phyloP scores from a whole-genome alignment of 805 yeast genomes.

The Wickerhamiella vanderwaltii region DNA sequence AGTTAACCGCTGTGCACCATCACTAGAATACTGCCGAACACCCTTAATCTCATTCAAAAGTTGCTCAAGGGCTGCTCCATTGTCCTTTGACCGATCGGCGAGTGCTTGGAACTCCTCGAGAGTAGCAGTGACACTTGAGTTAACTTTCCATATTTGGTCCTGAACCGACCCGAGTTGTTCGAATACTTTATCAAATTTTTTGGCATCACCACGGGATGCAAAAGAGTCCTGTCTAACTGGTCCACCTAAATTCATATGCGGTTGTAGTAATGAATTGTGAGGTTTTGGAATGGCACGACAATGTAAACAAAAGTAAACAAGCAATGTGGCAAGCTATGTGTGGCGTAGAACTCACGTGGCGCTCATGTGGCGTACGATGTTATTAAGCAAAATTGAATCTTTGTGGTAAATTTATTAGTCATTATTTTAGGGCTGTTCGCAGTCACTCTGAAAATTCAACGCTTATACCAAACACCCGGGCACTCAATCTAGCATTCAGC shows the following conservation, averaged over 20 bases:
- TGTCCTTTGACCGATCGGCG: constrained; percentile 28
- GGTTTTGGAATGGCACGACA: too few relatives aligned
- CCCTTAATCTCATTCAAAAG: constrained; percentile 22
- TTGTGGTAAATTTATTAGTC: constrained; percentile 19
- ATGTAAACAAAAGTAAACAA: constrained; percentile 11
- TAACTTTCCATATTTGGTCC: constrained; percentile 25
- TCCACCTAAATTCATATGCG: constrained; percentile 1
- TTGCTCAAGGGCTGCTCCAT: constrained; percentile 27
- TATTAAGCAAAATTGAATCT: too few relatives aligned
- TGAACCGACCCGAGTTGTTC: constrained; percentile 23
- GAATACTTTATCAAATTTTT: constrained; percentile 16
- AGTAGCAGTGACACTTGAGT: constrained; percentile 26
- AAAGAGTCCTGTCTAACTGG: constrained; percentile 21
- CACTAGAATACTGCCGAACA: constrained; percentile 17
- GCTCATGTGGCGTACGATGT: too few relatives aligned
- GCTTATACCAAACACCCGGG: constrained; percentile 10
- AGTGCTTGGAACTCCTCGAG: constrained; percentile 27
- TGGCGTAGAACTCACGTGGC: too few relatives aligned
- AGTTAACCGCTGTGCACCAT: constrained; percentile 21
- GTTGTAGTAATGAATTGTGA: too few relatives aligned
- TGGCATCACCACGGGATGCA: constrained; percentile 17
- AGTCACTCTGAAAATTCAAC: constrained; percentile 10
- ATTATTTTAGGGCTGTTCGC: constrained; percentile 21
- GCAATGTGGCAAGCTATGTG: too few relatives aligned
- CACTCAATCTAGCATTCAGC: constrained; percentile 18